Percentiles rank a stretch among this genome's conserved stretches.
Evolutionary conservation across 2,329 filamentous ascomycete species (phyloP).

Genomic region (Zymoseptoria passerinii): DNA sequence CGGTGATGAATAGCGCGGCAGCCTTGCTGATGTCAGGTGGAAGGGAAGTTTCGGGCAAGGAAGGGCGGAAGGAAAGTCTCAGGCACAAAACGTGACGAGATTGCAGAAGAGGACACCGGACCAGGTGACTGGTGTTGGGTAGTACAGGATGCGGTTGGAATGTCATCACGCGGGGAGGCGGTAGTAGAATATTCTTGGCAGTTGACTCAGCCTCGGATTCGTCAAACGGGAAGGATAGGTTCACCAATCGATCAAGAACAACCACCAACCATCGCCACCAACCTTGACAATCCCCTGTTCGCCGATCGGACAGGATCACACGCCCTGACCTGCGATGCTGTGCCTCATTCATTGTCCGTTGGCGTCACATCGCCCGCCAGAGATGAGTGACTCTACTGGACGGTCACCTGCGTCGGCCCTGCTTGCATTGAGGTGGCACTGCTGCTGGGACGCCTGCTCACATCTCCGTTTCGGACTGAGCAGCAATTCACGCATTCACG

Average conservation of each 20-base stretch:
- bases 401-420: not conserved
- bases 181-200: not conserved
- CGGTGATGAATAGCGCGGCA: not conserved
- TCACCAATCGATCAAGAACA: constrained; percentile 33
- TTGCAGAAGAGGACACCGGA: not conserved
- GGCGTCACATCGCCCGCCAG: not conserved
- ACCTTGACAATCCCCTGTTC: not conserved
- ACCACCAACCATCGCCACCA: constrained; percentile 14
- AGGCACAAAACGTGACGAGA: too few species aligned
- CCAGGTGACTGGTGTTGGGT: constrained; percentile 15
- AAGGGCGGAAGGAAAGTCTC: constrained; percentile 3
- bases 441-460: not conserved
- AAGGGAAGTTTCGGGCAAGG: constrained; percentile 15
- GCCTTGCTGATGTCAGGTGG: constrained; percentile 8
- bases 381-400: not conserved
- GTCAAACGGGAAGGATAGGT: not conserved
- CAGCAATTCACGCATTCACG: not conserved
- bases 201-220: not conserved
- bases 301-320: not conserved
- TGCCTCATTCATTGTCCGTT: not conserved
- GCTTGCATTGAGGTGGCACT: not conserved
- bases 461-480: not conserved
- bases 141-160: too few species aligned
- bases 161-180: not conserved
- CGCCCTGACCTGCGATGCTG: not conserved